A percentile compares a stretch with the other conserved stretches of the same genome.
Conservation (phyloP, 768 basidiomycete genomes). For the Strobilomyces confusus region DNA sequence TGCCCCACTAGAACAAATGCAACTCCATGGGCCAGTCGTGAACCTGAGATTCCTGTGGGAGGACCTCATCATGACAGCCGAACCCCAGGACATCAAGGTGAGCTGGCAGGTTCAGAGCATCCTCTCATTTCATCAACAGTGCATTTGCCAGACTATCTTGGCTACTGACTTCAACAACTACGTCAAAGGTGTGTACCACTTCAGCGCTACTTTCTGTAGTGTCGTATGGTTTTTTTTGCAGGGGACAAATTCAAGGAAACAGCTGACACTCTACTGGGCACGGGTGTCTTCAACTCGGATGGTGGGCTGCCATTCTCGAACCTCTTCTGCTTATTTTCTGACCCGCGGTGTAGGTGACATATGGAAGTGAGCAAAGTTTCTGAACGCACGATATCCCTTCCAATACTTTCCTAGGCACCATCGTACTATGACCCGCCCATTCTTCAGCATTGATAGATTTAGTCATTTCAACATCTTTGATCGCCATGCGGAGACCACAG, state of each 20-base stretch:
- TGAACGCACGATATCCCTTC: background rate
- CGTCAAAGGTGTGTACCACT: slow-evolving; percentile 36
- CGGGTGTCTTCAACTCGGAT: slow-evolving; percentile 55
- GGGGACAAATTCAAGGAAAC: slow-evolving; percentile 31
- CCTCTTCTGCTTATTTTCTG: background rate
- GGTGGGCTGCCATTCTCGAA: slow-evolving; percentile 25
- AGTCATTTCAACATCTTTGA: slow-evolving; percentile 63
- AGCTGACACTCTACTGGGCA: slow-evolving; percentile 39
- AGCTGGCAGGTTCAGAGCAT: background rate
- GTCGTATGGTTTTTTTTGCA: slow-evolving; percentile 9
- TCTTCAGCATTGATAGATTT: slow-evolving; percentile 61
- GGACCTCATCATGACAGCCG: slow-evolving; percentile 44
- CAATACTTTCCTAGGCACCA: slow-evolving; percentile 44
- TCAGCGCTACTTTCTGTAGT: background rate
- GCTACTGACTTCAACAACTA: slow-evolving; percentile 42
- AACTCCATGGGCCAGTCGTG: slow-evolving; percentile 26
- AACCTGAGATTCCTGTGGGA: slow-evolving; percentile 50
- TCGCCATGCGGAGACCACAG: slow-evolving; percentile 45
- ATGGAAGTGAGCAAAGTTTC: slow-evolving; percentile 52
- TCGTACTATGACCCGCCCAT: slow-evolving; percentile 64
- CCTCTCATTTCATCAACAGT: background rate
- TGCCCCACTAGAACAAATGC: slow-evolving; percentile 19
- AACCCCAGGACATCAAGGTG: slow-evolving; percentile 47
- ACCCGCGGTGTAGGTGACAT: slow-evolving; percentile 44
- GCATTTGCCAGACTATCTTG: slow-evolving; percentile 33